Evolutionary conservation across 805 yeast genomes (phyloP), one percentile per base, ranked within the genome.

Genomic region (Suhomyces sp.): DNA sequence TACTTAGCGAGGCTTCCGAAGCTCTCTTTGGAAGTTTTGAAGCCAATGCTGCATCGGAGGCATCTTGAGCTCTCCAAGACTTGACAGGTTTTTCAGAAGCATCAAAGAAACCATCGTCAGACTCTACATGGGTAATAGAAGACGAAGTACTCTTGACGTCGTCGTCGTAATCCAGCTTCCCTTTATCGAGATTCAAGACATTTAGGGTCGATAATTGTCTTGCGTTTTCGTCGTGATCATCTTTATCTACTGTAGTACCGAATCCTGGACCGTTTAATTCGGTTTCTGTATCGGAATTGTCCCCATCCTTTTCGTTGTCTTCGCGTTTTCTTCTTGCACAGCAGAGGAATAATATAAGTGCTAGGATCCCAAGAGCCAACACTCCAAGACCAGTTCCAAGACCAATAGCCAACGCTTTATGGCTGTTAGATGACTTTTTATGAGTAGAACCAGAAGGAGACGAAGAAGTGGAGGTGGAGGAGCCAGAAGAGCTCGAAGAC

Each of bases 381-480:
- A 80, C 64, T 1, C 97, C 96, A 46, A 94, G 78, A 1, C 87
- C 89, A n/a, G 88, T 92, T 51, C 97, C 97, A 54, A 92, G 79
- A 1, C 92, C 96, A 64, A 93, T 88, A 0, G 96, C 97, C n/a
- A 89, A 74, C 2, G 81, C 80, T 58, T 81, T 86, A 49, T 73
- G 76, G 44, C 55, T 48, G 44, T 24, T 26, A 3, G 46, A 10
- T 24, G 33, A 29, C 5, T 29, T 29, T 10, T 38, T 44, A 38
- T 47, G 27, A 59, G 48, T 13, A 8, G 33, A 27, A 27, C 73
- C 48, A 10, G 76, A 47, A 2, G 75, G 41, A 1, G 63, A 38
- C 12, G 42, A 36, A 22, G 66, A 36, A 4, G 56, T 13, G 9
- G 54, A 24, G 1, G 56, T 13, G 9, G 54, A 24, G 19, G 53